Evolutionary conservation across 257 asterid genomes (phyloP), one percentile per base, ranked within the genome.

Genomic region (Fraxinus excelsior): DNA sequence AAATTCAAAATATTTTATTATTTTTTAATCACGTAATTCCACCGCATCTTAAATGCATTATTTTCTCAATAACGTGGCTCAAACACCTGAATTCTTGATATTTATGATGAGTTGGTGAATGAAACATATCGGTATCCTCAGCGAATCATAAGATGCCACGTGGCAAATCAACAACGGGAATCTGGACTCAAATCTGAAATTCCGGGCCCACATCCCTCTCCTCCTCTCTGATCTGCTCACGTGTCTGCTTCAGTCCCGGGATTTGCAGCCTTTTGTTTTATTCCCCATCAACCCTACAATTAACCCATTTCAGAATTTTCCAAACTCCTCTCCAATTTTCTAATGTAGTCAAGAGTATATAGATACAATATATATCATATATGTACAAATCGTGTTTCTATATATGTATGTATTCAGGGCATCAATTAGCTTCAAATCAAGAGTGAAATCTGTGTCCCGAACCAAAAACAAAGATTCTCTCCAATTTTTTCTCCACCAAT

Each of bases 401-500:
- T 62, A 10, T 7, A 19, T 19, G 7, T 58, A 19, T 5, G 7
- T 35, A n/a, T 42, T 78, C 44, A 44, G 1, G 18, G 51, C 35
- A 35, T 78, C 67, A 34, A 53, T 53, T 56, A 18, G 3, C 25
- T 56, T n/a, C 28, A 56, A 62, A 23, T 62, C 35, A 26, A 62
- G 9, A 9, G 32, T 10, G 68, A 26, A 62, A 23, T 25, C 40
- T 53, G n/a, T 8, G 16, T 13, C 35, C 78, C 29, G 37, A 51
- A 25, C 13, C 14, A 25, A 46, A 56, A 40, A 26, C 37, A 38
- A n/a, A 76, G 32, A 74, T 69, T 67, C 82, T 65, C 72, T 29
- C 40, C 65, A 53, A 37, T 69, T 72, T 42, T 70, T 67, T 56
- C 87, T 79, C 86, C 82, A 37, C 76, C 74, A 80, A 79, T 76